A percentile compares a stretch with the other conserved stretches of the same genome.
These are phyloP conservation scores for Tetracladium setigerum DNA, from an alignment of 495 filamentous ascomycete genomes.

Conservation along the genomic window DNA sequence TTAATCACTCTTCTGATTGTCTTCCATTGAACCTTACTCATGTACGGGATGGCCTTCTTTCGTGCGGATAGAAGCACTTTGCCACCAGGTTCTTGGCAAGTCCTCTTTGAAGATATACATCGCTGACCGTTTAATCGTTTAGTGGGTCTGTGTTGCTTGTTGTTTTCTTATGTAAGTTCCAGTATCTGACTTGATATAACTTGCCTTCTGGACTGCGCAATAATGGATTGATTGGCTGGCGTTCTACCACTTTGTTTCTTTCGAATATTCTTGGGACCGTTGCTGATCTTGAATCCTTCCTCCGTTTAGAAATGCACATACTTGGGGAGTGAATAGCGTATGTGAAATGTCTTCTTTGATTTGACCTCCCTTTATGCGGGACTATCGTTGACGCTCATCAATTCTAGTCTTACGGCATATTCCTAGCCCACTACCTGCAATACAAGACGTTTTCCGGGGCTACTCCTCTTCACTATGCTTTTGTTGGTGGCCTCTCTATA, in stretches of 20 bases:
- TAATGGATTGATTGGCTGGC: too few species aligned
- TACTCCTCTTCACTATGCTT: conserved; percentile 51
- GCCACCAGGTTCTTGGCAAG: too few species aligned
- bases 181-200: neutral
- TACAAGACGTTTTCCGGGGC: conserved; percentile 48
- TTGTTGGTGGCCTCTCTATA: conserved; percentile 61
- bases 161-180: conserved; percentile 32
- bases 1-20: too few species aligned
- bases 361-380: neutral
- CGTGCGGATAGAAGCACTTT: too few species aligned
- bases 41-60: too few species aligned
- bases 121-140: too few species aligned
- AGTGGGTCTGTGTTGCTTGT: conserved; percentile 47
- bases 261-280: neutral
- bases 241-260: too few species aligned
- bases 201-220: too few species aligned
- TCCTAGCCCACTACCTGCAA: conserved; percentile 54
- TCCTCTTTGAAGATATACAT: neutral
- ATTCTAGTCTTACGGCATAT: conserved; percentile 49
- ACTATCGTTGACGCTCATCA: conserved; percentile 6
- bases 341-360: neutral
- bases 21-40: too few species aligned
- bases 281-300: neutral
- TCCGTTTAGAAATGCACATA: conserved; percentile 21
- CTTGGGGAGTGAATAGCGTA: conserved; percentile 27